These are phyloP conservation scores for Athelia sp. DNA, from an alignment of 1,284 basidiomycete species.

Conservation along the genomic window DNA sequence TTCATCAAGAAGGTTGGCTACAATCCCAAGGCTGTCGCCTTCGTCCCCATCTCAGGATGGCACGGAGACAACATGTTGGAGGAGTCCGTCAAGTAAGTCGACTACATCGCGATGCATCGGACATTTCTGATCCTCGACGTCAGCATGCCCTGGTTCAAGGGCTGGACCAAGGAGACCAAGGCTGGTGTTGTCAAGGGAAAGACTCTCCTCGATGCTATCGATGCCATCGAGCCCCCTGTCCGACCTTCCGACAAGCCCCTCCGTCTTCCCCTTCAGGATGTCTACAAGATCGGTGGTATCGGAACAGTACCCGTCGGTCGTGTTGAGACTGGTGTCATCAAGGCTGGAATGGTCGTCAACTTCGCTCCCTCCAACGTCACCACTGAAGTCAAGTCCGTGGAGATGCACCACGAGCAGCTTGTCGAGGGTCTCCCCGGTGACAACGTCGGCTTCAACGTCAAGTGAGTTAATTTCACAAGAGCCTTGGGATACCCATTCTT, in stretches of 20 bases:
- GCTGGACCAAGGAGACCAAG: constrained; percentile 97
- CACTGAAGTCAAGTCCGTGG: constrained; percentile 99
- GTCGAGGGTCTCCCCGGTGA: constrained; percentile 94
- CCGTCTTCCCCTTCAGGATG: constrained; percentile 99
- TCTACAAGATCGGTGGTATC: constrained; percentile 99
- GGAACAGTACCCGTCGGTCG: constrained; percentile 99
- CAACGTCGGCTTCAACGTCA: constrained; percentile 99
- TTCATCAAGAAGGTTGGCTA: constrained; percentile 99
- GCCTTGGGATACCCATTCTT: background rate
- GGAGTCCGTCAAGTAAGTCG: constrained; percentile 81
- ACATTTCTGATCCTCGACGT: constrained; percentile 12
- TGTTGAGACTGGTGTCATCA: constrained; percentile 99
- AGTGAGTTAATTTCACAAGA: constrained; percentile 43
- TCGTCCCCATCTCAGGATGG: constrained; percentile 99
- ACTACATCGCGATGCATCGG: constrained; percentile 6
- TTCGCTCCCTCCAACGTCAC: constrained; percentile 98
- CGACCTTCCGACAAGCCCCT: constrained; percentile 99
- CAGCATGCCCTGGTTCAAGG: constrained; percentile 99
- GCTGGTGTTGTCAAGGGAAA: constrained; percentile 91
- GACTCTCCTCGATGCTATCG: constrained; percentile 99
- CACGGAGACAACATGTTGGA: constrained; percentile 99
- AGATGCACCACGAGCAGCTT: constrained; percentile 99
- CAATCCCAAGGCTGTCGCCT: constrained; percentile 98
- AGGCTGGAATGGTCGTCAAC: constrained; percentile 98
- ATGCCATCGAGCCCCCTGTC: constrained; percentile 96